Conservation (phyloP, 2,329 filamentous ascomycete genomes). For the Geosmithia morbida region DNA sequence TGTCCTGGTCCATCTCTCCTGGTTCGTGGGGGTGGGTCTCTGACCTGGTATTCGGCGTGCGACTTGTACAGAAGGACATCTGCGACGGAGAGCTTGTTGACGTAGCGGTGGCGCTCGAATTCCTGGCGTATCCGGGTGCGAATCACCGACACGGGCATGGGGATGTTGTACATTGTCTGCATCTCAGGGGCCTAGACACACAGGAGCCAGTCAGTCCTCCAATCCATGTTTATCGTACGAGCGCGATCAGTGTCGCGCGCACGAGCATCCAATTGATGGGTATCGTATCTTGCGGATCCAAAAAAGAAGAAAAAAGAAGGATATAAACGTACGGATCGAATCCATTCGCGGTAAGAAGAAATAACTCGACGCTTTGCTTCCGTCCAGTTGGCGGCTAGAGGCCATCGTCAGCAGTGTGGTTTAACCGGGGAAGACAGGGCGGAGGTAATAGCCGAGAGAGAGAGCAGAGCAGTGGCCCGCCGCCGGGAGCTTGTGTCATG, state of each 20-base stretch:
- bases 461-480: too few species aligned
- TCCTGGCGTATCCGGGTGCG: slow-evolving; percentile 92
- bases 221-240: neutral
- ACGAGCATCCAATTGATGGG: neutral
- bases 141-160: slow-evolving; percentile 73
- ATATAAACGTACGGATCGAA: slow-evolving; percentile 66
- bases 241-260: neutral
- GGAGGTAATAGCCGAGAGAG: neutral
- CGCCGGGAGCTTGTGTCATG: neutral
- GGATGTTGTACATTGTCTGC: slow-evolving; percentile 91
- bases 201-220: slow-evolving; percentile 3
- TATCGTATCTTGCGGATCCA: neutral
- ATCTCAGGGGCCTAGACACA: slow-evolving; percentile 73
- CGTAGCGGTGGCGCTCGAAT: slow-evolving; percentile 90
- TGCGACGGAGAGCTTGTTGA: slow-evolving; percentile 74
- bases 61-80: slow-evolving; percentile 87
- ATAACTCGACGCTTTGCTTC: slow-evolving; percentile 83
- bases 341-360: slow-evolving; percentile 86
- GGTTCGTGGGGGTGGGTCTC: neutral
- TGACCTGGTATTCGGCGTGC: slow-evolving; percentile 85
- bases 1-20: neutral
- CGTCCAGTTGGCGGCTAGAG: slow-evolving; percentile 66
- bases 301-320: too few species aligned
- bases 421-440: slow-evolving; percentile 17
- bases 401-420: neutral